Percentiles rank a stretch among this genome's conserved stretches.
phyloP scores from a whole-genome alignment of 768 basidiomycete species.

The Lentinula raphanica region DNA sequence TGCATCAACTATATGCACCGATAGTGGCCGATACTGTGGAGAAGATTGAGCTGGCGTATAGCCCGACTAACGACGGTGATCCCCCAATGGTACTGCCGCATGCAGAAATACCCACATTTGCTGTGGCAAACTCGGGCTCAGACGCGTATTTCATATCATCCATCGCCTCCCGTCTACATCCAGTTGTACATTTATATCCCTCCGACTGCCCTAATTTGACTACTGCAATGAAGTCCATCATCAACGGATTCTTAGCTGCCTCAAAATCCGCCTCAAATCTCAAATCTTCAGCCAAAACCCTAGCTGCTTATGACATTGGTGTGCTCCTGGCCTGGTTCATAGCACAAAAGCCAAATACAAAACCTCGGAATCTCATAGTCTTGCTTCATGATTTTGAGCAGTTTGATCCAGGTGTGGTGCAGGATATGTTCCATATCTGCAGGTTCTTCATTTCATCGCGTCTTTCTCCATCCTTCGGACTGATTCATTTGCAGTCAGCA shows the following conservation, averaged over 20 bases:
- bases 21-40: slow-evolving; percentile 40
- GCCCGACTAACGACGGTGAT: slow-evolving; percentile 12
- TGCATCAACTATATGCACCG: slow-evolving; percentile 43
- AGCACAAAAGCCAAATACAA: slow-evolving; percentile 15
- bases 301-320: slow-evolving; percentile 59
- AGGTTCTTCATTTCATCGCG: no score
- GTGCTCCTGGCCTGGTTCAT: slow-evolving; percentile 58
- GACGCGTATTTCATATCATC: slow-evolving; percentile 46
- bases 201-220: slow-evolving; percentile 50
- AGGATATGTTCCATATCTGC: slow-evolving; percentile 69
- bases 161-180: slow-evolving; percentile 30
- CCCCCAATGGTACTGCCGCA: slow-evolving; percentile 51
- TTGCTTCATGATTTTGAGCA: slow-evolving; percentile 74
- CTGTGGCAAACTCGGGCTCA: slow-evolving; percentile 35
- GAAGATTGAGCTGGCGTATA: slow-evolving; percentile 40
- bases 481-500: slow-evolving; percentile 35
- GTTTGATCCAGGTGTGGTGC: slow-evolving; percentile 55
- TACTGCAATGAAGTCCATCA: slow-evolving; percentile 49
- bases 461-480: no score
- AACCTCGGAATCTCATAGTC: slow-evolving; percentile 38
- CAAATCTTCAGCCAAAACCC: slow-evolving; percentile 31
- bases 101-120: slow-evolving; percentile 54
- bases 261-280: slow-evolving; percentile 9
- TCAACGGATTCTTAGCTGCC: slow-evolving; percentile 47
- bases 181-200: slow-evolving; percentile 49